Conservation (phyloP, 2,329 filamentous ascomycete genomes). For the Aspergillus neotritici region DNA sequence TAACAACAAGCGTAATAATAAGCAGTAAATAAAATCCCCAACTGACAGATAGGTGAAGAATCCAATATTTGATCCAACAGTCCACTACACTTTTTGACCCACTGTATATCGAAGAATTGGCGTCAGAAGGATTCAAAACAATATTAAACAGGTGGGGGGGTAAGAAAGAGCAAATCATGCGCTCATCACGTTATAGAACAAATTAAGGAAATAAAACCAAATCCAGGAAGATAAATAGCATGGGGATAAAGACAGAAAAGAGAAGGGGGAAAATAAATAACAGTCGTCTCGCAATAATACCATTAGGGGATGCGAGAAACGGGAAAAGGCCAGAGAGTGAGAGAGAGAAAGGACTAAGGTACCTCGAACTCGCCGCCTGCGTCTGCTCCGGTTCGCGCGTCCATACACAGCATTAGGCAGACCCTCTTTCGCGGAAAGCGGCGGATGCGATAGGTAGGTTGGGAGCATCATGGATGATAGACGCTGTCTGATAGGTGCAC, state of each 20-base stretch:
- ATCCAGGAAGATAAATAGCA: background rate
- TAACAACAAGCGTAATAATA: too few relatives aligned
- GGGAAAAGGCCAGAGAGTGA: background rate
- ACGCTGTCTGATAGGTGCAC: slow-evolving; percentile 15
- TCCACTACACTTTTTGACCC: too few relatives aligned
- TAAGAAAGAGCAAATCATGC: background rate
- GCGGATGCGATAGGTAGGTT: slow-evolving; percentile 11
- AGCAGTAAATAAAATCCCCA: too few relatives aligned
- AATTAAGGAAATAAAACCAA: background rate
- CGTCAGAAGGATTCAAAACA: background rate
- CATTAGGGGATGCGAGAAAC: background rate
- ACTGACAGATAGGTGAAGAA: too few relatives aligned
- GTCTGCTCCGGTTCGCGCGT: slow-evolving; percentile 2
- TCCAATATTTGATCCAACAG: too few relatives aligned
- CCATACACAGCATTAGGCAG: background rate
- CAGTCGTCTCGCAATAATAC: too few relatives aligned
- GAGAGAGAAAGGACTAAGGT: background rate
- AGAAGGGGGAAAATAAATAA: background rate
- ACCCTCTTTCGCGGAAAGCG: slow-evolving; percentile 14
- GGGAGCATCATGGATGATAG: slow-evolving; percentile 10
- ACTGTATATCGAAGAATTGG: too few relatives aligned
- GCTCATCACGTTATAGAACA: background rate
- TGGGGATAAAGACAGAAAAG: background rate
- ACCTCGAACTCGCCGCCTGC: slow-evolving; percentile 10
- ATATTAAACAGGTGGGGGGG: background rate